phyloP scores from a whole-genome alignment of 148 eudicot genomes.

The Rhododendron vialii region DNA sequence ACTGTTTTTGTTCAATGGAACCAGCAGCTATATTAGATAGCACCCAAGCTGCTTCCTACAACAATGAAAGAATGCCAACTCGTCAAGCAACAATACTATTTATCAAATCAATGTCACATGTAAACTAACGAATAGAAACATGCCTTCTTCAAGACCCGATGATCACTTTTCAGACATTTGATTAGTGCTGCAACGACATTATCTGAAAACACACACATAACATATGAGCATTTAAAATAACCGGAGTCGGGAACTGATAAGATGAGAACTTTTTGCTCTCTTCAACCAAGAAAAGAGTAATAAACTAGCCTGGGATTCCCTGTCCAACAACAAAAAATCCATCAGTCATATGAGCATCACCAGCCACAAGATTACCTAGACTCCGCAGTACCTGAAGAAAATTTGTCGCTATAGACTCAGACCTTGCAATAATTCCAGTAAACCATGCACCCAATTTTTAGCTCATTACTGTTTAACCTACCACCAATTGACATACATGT shows the following conservation, averaged over 20 bases:
- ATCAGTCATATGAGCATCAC: slow-evolving; percentile 60
- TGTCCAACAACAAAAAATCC: slow-evolving; percentile 55
- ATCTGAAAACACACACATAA: slow-evolving; percentile 35
- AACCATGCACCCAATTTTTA: neutral
- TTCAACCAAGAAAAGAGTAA: neutral
- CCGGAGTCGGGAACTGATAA: neutral
- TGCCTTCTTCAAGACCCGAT: slow-evolving; percentile 94
- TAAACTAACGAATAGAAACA: neutral
- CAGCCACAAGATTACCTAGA: slow-evolving; percentile 92
- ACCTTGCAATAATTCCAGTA: neutral
- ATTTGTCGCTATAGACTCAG: neutral
- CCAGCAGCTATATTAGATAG: slow-evolving; percentile 95
- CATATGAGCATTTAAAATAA: neutral
- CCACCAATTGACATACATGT: neutral
- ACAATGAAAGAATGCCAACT: neutral
- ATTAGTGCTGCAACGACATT: slow-evolving; percentile 56
- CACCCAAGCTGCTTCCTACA: slow-evolving; percentile 96
- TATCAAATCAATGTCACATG: slow-evolving; percentile 3
- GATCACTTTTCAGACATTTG: slow-evolving; percentile 81
- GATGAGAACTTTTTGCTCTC: neutral
- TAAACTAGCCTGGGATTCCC: slow-evolving; percentile 63
- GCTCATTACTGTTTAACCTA: neutral
- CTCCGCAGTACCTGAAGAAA: slow-evolving; percentile 66
- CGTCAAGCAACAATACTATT: neutral
- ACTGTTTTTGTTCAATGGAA: slow-evolving; percentile 65